These are phyloP conservation scores for Sporothrix globosa DNA, from an alignment of 2,329 filamentous ascomycete genomes.

Conservation along the genomic window DNA sequence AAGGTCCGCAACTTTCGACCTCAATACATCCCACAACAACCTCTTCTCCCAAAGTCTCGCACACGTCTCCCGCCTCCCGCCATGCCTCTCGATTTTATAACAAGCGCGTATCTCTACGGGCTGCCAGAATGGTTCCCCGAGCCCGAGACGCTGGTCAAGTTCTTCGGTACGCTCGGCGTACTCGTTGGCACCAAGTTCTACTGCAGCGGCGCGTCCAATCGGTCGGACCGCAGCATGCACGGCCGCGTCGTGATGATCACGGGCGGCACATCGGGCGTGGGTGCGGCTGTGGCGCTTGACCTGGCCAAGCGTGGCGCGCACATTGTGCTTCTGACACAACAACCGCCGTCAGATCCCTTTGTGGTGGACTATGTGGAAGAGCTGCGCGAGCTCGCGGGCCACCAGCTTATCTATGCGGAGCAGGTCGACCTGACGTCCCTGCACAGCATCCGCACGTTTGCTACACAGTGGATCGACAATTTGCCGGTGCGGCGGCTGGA, in stretches of 20 bases:
- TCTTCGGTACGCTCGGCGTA: slow-evolving; percentile 44
- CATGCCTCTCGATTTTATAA: slow-evolving; percentile 60
- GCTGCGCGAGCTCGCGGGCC: slow-evolving; percentile 72
- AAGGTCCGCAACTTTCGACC: not conserved
- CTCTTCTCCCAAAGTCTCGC: not conserved
- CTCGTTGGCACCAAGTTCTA: slow-evolving; percentile 68
- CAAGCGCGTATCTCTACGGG: slow-evolving; percentile 53
- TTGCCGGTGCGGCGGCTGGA: slow-evolving; percentile 85
- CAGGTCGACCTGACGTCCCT: slow-evolving; percentile 87
- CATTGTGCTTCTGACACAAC: slow-evolving; percentile 83
- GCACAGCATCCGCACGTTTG: slow-evolving; percentile 89
- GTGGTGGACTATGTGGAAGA: slow-evolving; percentile 92
- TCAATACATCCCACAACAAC: not conserved
- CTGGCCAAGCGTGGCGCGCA: slow-evolving; percentile 85
- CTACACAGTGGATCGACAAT: slow-evolving; percentile 98
- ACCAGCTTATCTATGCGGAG: slow-evolving; percentile 91
- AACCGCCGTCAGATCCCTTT: slow-evolving; percentile 81
- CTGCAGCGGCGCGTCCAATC: slow-evolving; percentile 74
- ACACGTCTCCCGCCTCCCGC: not conserved
- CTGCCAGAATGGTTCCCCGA: slow-evolving; percentile 54
- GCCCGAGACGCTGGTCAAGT: slow-evolving; percentile 49
- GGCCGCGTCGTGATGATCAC: slow-evolving; percentile 93
- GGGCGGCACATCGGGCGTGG: slow-evolving; percentile 91
- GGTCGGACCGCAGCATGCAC: slow-evolving; percentile 81
- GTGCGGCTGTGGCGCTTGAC: slow-evolving; percentile 72